A percentile compares a stretch with the other conserved stretches of the same genome.
Evolutionary conservation across 805 yeast species (phyloP).

Genomic region (Candida endomychidarum): DNA sequence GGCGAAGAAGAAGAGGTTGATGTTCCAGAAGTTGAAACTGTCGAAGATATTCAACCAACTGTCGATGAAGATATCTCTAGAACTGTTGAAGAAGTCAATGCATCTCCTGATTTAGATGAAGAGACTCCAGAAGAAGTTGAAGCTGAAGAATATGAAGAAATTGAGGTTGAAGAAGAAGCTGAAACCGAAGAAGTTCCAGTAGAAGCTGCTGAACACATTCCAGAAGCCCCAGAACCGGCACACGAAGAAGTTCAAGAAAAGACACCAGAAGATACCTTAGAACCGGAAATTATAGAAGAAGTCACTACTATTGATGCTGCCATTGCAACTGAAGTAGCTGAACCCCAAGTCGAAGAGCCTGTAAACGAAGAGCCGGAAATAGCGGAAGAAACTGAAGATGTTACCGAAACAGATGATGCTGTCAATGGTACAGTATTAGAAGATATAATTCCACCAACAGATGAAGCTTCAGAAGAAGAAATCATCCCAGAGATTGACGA

Average conservation of each 20-base stretch:
- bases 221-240: too few species aligned
- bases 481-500: constrained; percentile 16
- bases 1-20: constrained; percentile 1
- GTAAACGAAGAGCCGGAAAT: too few species aligned
- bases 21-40: constrained; percentile 2
- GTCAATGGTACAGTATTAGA: constrained; percentile 10
- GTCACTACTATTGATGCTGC: too few species aligned
- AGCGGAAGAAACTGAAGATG: too few species aligned
- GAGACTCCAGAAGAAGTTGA: constrained; percentile 1
- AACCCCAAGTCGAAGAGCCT: too few species aligned
- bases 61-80: too few species aligned
- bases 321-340: too few species aligned
- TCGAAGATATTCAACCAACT: neutral
- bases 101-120: neutral
- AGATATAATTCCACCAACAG: constrained; percentile 7
- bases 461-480: constrained; percentile 15
- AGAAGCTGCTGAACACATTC: constrained; percentile 9
- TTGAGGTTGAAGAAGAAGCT: neutral
- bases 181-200: constrained; percentile 7
- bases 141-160: too few species aligned
- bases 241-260: too few species aligned
- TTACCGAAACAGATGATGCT: constrained; percentile 6
- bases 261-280: too few species aligned
- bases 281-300: constrained; percentile 4
- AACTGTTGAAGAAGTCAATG: too few species aligned